Conservation (phyloP, 345 rosid species). For the Hibiscus mutabilis region DNA sequence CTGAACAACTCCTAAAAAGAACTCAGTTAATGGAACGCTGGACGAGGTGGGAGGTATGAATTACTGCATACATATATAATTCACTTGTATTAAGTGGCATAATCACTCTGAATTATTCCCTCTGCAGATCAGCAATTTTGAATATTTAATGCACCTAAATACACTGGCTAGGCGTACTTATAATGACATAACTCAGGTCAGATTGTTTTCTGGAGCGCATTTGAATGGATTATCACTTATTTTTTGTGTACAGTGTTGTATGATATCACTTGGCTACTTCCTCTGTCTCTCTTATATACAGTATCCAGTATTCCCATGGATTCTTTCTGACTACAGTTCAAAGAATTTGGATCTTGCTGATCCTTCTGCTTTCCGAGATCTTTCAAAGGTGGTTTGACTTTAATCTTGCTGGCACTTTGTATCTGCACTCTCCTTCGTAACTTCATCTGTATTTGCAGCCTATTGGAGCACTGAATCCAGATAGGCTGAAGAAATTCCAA, state of each 20-base stretch:
- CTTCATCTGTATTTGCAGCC: slow-evolving; percentile 56
- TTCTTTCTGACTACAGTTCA: slow-evolving; percentile 80
- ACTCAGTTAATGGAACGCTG: slow-evolving; percentile 95
- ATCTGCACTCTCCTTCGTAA: slow-evolving; percentile 14
- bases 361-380: slow-evolving; percentile 86
- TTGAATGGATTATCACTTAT: neutral
- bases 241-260: neutral
- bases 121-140: slow-evolving; percentile 97
- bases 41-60: slow-evolving; percentile 97
- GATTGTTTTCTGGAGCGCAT: slow-evolving; percentile 2
- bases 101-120: slow-evolving; percentile 2
- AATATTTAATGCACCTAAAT: slow-evolving; percentile 91
- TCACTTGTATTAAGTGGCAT: neutral
- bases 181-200: slow-evolving; percentile 96
- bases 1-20: slow-evolving; percentile 89
- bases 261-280: neutral
- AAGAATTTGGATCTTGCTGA: slow-evolving; percentile 69
- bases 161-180: slow-evolving; percentile 97
- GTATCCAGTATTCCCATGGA: slow-evolving; percentile 99
- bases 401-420: slow-evolving; percentile 20
- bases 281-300: slow-evolving; percentile 30
- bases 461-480: slow-evolving; percentile 84
- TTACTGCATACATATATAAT: neutral
- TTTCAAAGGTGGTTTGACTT: slow-evolving; percentile 67
- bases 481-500: slow-evolving; percentile 73